These are phyloP conservation scores for Yamadazyma oceani DNA, from an alignment of 1,139 yeast species.

Conservation along the genomic window DNA sequence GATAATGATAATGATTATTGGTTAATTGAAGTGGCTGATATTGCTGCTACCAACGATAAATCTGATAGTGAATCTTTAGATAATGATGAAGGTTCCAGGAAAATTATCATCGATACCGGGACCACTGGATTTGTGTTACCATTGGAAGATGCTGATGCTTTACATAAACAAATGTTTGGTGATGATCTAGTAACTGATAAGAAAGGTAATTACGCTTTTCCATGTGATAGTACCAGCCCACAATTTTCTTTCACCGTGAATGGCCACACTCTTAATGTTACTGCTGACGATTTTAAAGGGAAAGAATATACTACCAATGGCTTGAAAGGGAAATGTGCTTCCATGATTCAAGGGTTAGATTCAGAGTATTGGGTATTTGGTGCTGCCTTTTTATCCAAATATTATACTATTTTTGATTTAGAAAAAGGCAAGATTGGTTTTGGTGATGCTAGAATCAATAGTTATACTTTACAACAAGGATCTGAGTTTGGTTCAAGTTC, in stretches of 20 bases:
- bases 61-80: conserved; percentile 20
- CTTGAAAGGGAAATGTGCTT: conserved; percentile 57
- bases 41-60: conserved; percentile 23
- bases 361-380: conserved; percentile 52
- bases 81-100: conserved; percentile 23
- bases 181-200: conserved; percentile 52
- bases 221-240: conserved; percentile 45
- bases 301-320: conserved; percentile 36
- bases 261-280: conserved; percentile 45
- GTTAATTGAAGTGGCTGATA: conserved; percentile 46
- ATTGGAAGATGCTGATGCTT: conserved; percentile 49
- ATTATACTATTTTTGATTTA: conserved; percentile 60
- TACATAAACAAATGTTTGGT: conserved; percentile 51
- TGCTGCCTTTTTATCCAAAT: conserved; percentile 56
- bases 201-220: conserved; percentile 56
- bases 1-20: conserved; percentile 47
- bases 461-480: conserved; percentile 1
- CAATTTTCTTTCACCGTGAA: conserved; percentile 41
- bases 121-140: conserved; percentile 64
- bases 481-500: neutral
- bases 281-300: conserved; percentile 50
- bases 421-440: conserved; percentile 52
- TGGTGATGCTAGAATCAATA: conserved; percentile 16
- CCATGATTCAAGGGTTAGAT: conserved; percentile 59
- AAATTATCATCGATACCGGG: conserved; percentile 64